A percentile compares a stretch with the other conserved stretches of the same genome.
These are phyloP conservation scores for Epipyxis sp. DNA, from an alignment of 108 stramenopile genomes.

Conservation along the genomic window DNA sequence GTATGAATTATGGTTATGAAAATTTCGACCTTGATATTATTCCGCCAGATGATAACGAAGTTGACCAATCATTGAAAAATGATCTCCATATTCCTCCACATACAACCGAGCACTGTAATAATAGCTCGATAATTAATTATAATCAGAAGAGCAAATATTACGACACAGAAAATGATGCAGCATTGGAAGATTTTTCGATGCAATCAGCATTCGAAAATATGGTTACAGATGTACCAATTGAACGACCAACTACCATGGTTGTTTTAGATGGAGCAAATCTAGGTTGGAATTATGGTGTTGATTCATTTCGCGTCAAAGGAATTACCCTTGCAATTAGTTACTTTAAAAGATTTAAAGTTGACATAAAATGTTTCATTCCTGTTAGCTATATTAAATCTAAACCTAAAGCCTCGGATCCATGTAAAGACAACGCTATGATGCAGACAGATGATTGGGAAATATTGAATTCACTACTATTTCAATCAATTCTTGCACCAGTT, in stretches of 20 bases:
- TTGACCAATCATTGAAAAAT: too few species aligned
- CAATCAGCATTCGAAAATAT: constrained; percentile 17
- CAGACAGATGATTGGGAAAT: not conserved
- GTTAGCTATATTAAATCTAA: not conserved
- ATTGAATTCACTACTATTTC: not conserved
- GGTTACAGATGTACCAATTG: not conserved
- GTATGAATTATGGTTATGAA: too few species aligned
- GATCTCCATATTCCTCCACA: too few species aligned
- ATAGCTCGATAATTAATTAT: too few species aligned
- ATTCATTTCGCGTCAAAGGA: not conserved
- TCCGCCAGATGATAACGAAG: too few species aligned
- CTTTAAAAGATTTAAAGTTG: not conserved
- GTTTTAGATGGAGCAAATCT: constrained; percentile 3
- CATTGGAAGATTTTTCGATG: too few species aligned
- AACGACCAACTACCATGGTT: not conserved
- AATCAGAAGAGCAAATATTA: too few species aligned
- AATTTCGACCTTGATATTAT: too few species aligned
- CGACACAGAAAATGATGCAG: too few species aligned
- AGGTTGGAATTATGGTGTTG: not conserved
- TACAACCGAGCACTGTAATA: too few species aligned
- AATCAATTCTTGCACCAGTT: not conserved
- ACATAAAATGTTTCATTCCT: not conserved
- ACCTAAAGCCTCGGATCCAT: not conserved
- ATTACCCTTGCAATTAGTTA: not conserved
- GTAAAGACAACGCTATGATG: not conserved